Percentiles rank a stretch among this genome's conserved stretches.
These are phyloP conservation scores for Puccinia brachypodii DNA, from an alignment of 1,284 basidiomycete genomes.

Conservation along the genomic window DNA sequence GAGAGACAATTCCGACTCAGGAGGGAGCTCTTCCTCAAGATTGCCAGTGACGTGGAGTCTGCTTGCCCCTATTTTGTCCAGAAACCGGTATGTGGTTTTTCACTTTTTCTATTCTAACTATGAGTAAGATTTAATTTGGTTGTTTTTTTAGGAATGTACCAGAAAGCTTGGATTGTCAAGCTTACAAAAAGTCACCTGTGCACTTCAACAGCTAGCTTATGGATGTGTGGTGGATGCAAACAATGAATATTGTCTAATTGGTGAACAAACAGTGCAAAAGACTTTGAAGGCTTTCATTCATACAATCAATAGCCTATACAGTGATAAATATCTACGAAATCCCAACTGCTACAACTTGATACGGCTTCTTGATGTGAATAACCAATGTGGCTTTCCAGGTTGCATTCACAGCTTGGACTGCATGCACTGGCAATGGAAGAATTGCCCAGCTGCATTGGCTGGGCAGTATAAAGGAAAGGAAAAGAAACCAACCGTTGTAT, in stretches of 20 bases:
- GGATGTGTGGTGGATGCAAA: background rate
- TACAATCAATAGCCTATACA: background rate
- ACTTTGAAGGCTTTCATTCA: background rate
- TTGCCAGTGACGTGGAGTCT: background rate
- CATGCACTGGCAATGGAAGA: conserved; percentile 16
- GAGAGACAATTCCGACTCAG: background rate
- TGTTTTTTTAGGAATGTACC: background rate
- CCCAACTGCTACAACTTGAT: background rate
- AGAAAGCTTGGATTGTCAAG: background rate
- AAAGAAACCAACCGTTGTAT: too few relatives aligned
- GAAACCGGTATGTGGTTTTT: conserved; percentile 1
- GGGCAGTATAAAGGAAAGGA: too few relatives aligned
- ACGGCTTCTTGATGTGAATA: background rate
- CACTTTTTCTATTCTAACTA: background rate
- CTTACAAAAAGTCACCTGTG: background rate
- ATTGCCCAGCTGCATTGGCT: background rate
- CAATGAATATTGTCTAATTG: background rate
- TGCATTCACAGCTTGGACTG: background rate
- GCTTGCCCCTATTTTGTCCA: background rate
- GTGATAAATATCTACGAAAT: background rate
- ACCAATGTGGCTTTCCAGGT: background rate
- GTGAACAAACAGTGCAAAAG: background rate
- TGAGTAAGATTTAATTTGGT: background rate
- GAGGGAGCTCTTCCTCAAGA: background rate
- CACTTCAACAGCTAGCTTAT: background rate